Conservation (phyloP, 2,329 filamentous ascomycete genomes). For the Exophiala alcalophila region DNA sequence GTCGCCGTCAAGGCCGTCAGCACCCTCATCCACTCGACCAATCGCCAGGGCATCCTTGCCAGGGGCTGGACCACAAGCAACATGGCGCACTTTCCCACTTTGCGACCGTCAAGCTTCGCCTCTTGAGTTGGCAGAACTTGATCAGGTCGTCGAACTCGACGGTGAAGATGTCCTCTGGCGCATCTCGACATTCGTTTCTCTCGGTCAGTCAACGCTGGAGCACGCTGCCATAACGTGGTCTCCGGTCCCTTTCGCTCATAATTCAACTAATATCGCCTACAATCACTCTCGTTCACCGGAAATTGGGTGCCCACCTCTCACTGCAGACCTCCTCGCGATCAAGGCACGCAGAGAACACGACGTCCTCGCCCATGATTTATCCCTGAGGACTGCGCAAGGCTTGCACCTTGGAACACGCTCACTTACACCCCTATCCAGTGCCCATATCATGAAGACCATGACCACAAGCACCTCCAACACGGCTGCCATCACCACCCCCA, state of each 20-base stretch:
- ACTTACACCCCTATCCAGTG: conserved; percentile 17
- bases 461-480: conserved; percentile 41
- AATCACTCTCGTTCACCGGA: conserved; percentile 20
- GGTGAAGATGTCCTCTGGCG: conserved; percentile 31
- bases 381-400: conserved; percentile 11
- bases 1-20: conserved; percentile 13
- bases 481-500: conserved; percentile 36
- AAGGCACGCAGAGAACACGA: conserved; percentile 11
- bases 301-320: conserved; percentile 21
- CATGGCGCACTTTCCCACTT: conserved; percentile 22
- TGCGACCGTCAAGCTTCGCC: conserved; percentile 23
- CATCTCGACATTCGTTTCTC: conserved; percentile 22
- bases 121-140: conserved; percentile 28
- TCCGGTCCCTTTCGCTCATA: conserved; percentile 5
- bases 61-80: conserved; percentile 21
- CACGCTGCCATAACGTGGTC: conserved; percentile 12
- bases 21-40: conserved; percentile 14
- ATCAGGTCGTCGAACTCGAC: conserved; percentile 43
- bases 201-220: conserved; percentile 5
- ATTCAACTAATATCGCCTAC: conserved; percentile 6
- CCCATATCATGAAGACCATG: conserved; percentile 39
- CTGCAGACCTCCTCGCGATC: conserved; percentile 13
- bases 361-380: conserved; percentile 18
- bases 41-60: conserved; percentile 16
- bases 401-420: conserved; percentile 17